Evolutionary conservation across 768 basidiomycete genomes (phyloP), one percentile per base, ranked within the genome.

Genomic region (Pisolithus microcarpus): DNA sequence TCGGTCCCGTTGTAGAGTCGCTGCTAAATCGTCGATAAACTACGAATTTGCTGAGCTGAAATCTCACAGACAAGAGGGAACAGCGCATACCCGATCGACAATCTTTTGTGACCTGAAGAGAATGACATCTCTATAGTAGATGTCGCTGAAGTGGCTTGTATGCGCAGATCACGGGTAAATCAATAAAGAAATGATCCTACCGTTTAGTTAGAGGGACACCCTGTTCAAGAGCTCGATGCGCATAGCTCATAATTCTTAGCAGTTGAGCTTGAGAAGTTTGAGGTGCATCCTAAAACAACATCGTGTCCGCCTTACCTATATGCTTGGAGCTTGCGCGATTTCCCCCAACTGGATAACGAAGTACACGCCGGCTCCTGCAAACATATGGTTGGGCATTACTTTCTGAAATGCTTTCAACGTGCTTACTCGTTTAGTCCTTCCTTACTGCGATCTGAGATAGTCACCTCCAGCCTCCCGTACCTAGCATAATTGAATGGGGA

Each of bases 1-100:
- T 40, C 95, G 75, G 46, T 82, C 74, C 7, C 92, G 64, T 8
- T 75, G 71, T 34, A 94, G 79, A 0, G 91, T 91, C 0, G 91
- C 91, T 1, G 92, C 89, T 13, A 97, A 69, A 59, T 95, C 89
- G 58, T 96, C 93, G 24, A 95, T 81, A 7, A 96, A 73, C 92
- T 95, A 42, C 38, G n/a, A 30, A 37, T 48, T 46, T 34, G 45
- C 48, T 34, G 43, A 37, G 47, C 49, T 43, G 53, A 47, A 48
- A 3, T 34, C 37, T 30, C 7, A 26, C 39, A 7, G 10, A 38
- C 18, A 31, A 16, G 24, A 15, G 18, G 36, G 37, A 39, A 38
- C 15, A 23, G 58, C 72, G 46, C n/a, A 46, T 56, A 90, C 93
- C 53, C 74, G 74, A 65, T 97, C 89, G 1, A 95, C 91, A 0